Percentiles rank a stretch among this genome's conserved stretches.
Evolutionary conservation across 2,329 filamentous ascomycete genomes (phyloP).

Genomic region (Penicillium sp.): DNA sequence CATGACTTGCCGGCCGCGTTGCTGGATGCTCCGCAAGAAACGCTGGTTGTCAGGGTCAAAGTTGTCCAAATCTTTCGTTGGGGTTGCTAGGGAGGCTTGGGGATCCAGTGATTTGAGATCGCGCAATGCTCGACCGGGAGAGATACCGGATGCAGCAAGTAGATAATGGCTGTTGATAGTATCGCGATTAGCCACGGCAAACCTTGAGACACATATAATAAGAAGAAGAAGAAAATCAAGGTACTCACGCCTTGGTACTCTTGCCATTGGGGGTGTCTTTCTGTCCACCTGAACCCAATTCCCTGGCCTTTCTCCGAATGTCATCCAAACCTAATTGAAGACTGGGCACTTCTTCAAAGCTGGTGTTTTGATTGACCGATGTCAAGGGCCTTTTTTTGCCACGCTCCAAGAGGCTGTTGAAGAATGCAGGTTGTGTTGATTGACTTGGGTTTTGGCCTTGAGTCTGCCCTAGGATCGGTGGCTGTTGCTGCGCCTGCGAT

Average conservation of each 20-base stretch:
- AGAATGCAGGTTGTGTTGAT: slow-evolving; percentile 58
- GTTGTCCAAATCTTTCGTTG: slow-evolving; percentile 37
- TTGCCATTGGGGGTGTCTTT: slow-evolving; percentile 43
- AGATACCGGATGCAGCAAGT: slow-evolving; percentile 88
- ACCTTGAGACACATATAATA: background rate
- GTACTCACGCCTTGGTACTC: slow-evolving; percentile 56
- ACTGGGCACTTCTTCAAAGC: slow-evolving; percentile 77
- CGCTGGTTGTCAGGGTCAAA: slow-evolving; percentile 62
- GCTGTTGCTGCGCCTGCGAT: slow-evolving; percentile 20
- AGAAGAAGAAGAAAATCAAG: background rate
- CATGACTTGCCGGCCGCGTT: slow-evolving; percentile 87
- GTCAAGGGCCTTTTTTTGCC: slow-evolving; percentile 69
- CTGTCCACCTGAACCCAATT: slow-evolving; percentile 67
- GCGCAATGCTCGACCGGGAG: slow-evolving; percentile 79
- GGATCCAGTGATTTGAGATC: slow-evolving; percentile 80
- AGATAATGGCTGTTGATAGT: slow-evolving; percentile 71
- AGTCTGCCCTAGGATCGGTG: slow-evolving; percentile 29
- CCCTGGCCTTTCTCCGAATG: slow-evolving; percentile 74
- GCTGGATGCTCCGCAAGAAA: slow-evolving; percentile 82
- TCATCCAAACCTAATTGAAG: slow-evolving; percentile 91
- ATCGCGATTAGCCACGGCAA: slow-evolving; percentile 1
- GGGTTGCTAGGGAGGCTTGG: slow-evolving; percentile 57
- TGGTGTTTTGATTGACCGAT: slow-evolving; percentile 56
- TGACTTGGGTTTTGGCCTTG: slow-evolving; percentile 31
- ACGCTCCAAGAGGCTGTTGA: slow-evolving; percentile 64